Evolutionary conservation across 1,284 basidiomycete genomes (phyloP).

Genomic region (Ceratobasidium sp.): DNA sequence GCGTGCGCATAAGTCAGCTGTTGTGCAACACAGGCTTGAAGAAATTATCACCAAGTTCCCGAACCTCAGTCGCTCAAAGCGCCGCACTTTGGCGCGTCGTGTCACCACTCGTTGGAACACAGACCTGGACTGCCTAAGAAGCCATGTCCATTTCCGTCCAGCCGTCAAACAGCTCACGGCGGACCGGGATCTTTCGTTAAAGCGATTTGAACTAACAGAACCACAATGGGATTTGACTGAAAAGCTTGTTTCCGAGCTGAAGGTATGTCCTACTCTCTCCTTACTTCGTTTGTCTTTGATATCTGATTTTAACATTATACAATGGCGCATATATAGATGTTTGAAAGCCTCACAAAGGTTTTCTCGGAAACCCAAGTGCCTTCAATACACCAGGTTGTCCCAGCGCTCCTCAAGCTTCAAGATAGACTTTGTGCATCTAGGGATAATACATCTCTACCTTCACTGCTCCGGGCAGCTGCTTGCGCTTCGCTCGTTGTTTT

Average conservation of each 20-base stretch:
- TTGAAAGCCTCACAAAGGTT: too few species aligned
- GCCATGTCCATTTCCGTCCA: neutral
- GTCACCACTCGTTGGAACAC: slow-evolving; percentile 27
- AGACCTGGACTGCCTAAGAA: slow-evolving; percentile 19
- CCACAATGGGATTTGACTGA: slow-evolving; percentile 19
- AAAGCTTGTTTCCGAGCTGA: neutral
- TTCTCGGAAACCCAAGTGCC: neutral
- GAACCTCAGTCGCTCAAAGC: neutral
- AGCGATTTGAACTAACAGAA: neutral
- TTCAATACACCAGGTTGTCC: slow-evolving; percentile 15
- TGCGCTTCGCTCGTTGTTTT: neutral
- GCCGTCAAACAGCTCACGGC: neutral
- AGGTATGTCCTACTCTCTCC: neutral
- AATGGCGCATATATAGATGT: too few species aligned
- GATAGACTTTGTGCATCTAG: neutral
- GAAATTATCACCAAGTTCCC: neutral
- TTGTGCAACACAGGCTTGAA: slow-evolving; percentile 1
- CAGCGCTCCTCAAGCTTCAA: neutral
- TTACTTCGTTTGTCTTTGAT: neutral
- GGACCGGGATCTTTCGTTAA: neutral
- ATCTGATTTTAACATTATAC: too few species aligned
- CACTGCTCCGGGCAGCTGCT: neutral
- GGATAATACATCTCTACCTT: too few species aligned
- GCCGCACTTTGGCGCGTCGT: neutral
- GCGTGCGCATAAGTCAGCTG: neutral